Evolutionary conservation across 2,329 filamentous ascomycete genomes (phyloP).

Genomic region (Alternaria triticimaculans): DNA sequence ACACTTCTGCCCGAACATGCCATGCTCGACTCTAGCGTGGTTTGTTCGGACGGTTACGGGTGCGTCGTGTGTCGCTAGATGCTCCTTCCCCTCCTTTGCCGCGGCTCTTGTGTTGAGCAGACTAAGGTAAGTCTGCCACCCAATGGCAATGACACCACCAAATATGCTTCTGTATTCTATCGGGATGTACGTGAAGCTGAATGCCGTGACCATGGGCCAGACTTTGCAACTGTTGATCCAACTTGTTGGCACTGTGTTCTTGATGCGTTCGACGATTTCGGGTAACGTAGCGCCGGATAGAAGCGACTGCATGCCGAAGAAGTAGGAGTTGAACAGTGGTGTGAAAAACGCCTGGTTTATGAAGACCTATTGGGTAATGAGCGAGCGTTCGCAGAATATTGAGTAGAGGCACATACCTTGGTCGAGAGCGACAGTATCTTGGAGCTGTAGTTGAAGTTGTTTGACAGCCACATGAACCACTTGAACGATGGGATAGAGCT

Average conservation of each 20-base stretch:
- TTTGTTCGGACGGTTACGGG: background rate
- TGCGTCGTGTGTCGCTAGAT: slow-evolving; percentile 11
- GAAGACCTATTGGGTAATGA: slow-evolving; percentile 57
- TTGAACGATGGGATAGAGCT: slow-evolving; percentile 79
- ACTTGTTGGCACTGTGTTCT: slow-evolving; percentile 76
- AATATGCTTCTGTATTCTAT: slow-evolving; percentile 83
- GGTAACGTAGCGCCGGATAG: slow-evolving; percentile 65
- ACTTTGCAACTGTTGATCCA: slow-evolving; percentile 82
- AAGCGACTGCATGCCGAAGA: slow-evolving; percentile 59
- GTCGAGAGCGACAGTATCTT: slow-evolving; percentile 72
- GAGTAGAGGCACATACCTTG: slow-evolving; percentile 57
- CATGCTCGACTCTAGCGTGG: slow-evolving; percentile 4
- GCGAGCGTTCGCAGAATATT: background rate
- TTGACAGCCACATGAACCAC: slow-evolving; percentile 83
- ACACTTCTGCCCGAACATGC: slow-evolving; percentile 22
- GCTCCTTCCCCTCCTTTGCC: slow-evolving; percentile 54
- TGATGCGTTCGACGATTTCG: slow-evolving; percentile 73
- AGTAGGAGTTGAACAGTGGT: slow-evolving; percentile 64
- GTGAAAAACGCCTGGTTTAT: slow-evolving; percentile 84
- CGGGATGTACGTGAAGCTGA: slow-evolving; percentile 84
- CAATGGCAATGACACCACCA: slow-evolving; percentile 76
- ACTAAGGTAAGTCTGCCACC: slow-evolving; percentile 91
- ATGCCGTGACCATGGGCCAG: slow-evolving; percentile 86
- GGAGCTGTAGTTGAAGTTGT: slow-evolving; percentile 83
- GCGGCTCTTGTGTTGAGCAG: slow-evolving; percentile 79